Base-by-base conservation (phyloP, 768 basidiomycete genomes). In the Termitomyces sp. region DNA sequence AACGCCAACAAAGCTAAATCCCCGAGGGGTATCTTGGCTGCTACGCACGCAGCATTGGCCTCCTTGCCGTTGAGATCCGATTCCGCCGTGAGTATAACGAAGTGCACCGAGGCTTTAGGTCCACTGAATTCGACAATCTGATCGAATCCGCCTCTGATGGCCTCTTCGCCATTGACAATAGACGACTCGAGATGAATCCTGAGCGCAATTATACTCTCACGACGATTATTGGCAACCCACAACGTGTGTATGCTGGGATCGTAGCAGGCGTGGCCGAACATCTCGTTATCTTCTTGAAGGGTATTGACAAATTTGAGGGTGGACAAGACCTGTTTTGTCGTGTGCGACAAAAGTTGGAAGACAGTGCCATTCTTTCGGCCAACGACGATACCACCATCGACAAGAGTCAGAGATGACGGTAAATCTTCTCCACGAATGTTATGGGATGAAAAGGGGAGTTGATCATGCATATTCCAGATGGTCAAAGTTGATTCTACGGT, bases 211-310 rank as follows among this genome's bases (percentile, higher is more conserved):
- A 94, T 77, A 68, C 90, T 92, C 56, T 91, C 89, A 22, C 91
- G 81, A 42, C 88, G 83, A 68, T 83, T 89, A 66, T 92, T 92
- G 50, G 91, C 91, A 18, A 93, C 79, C 91, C 91, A 94, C 29
- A 94, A 75, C 0, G 89, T 92, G 71, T 89, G 88, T 56, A 93
- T 92, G 42, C 89, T 76, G 0, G 88, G 78, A 71, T 94, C 91
- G 64, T 94, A 94, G 63, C 82, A 86, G 60, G 88, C 83, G 63
- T 94, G 91, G 13, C 91, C 89, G 66, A 91, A 94, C 89, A 94
- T 93, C 9, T 91, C 89, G 15, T 75, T 76, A 63, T 92, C 91
- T 39, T 93, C 91, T 56, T 78, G 80, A 45, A 56, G 67, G 20
- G 83, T 84, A 58, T 85, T 88, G 63, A 88, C 73, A 64, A 94